Base-by-base conservation (phyloP, 345 rosid genomes). In the Citrus unshiu region DNA sequence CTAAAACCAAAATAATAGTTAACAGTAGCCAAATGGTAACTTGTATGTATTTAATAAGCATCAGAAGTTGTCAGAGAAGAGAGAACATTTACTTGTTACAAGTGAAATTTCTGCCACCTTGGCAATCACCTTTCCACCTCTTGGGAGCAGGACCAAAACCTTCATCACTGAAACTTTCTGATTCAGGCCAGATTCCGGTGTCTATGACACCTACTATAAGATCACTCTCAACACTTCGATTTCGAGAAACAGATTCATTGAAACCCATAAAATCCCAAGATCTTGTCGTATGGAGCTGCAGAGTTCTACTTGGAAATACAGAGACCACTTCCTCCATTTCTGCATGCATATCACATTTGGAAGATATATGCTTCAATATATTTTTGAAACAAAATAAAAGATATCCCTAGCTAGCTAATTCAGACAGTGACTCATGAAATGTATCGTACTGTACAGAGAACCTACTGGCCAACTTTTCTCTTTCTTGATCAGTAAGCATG, bases 241-340 rank as follows among this genome's bases (percentile, higher is more conserved):
- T 51, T 22, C 76, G 57, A 0, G 5, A 25, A 4, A 40, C 63
- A 10, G 80, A 81, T 64, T 72, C 70, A 29, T 13, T 30, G 21
- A 89, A 74, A 13, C 92, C 90, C 59, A 89, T n/a, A 70, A 87
- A 87, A 75, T 84, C 84, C 92, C 90, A 89, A 6, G 90, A 89
- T 76, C 86, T 79, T 49, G 90, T 87, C 1, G 90, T 85, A 10
- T 79, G 86, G 32, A 79, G 82, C 8, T 85, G 77, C 6, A 66
- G 32, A 29, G 43, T 74, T 61, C 4, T 63, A 61, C 81, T 85
- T 0, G 84, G 90, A 62, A 86, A 84, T 8, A 86, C 84, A 2
- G 91, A 88, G 2, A 81, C 81, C 4, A 83, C 85, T 49, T 21
- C 83, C 34, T 80, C 24, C 77, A 57, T 66, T n/a, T 70, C 86